These are phyloP conservation scores for Aspergillus nomiae DNA, from an alignment of 2,329 filamentous ascomycete genomes.

Conservation along the genomic window DNA sequence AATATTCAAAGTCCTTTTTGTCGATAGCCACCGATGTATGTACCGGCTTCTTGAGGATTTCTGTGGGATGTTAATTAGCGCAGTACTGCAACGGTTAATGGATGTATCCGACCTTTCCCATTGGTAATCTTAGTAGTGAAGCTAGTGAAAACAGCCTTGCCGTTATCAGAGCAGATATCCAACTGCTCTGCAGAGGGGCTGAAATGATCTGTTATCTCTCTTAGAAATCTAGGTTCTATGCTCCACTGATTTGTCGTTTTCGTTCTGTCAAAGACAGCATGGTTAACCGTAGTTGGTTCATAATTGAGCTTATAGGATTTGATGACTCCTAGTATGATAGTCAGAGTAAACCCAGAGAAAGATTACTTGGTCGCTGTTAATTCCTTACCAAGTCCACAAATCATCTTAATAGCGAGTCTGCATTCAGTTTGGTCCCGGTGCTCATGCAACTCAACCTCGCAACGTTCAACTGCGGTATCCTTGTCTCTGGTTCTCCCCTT, in stretches of 20 bases:
- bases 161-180: conserved; percentile 61
- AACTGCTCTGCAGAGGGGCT: conserved; percentile 65
- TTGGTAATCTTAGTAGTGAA: conserved; percentile 66
- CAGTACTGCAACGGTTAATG: not conserved
- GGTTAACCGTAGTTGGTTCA: conserved; percentile 62
- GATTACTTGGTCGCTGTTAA: not conserved
- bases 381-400: conserved; percentile 58
- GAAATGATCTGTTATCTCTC: conserved; percentile 66
- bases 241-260: conserved; percentile 60
- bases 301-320: conserved; percentile 68
- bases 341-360: conserved; percentile 1
- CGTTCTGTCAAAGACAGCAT: conserved; percentile 63
- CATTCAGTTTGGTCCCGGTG: conserved; percentile 59
- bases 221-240: conserved; percentile 58
- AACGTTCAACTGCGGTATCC: conserved; percentile 62
- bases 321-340: conserved; percentile 53
- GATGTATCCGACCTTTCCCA: conserved; percentile 53
- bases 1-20: conserved; percentile 63
- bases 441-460: conserved; percentile 63
- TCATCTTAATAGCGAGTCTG: conserved; percentile 62
- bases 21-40: conserved; percentile 66
- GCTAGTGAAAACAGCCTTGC: conserved; percentile 63
- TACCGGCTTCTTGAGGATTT: conserved; percentile 65
- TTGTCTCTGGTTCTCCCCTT: conserved; percentile 59
- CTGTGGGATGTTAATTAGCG: conserved; percentile 38